Conservation (phyloP, 208 protist genomes). For the Endotrypanum monterogeii region DNA sequence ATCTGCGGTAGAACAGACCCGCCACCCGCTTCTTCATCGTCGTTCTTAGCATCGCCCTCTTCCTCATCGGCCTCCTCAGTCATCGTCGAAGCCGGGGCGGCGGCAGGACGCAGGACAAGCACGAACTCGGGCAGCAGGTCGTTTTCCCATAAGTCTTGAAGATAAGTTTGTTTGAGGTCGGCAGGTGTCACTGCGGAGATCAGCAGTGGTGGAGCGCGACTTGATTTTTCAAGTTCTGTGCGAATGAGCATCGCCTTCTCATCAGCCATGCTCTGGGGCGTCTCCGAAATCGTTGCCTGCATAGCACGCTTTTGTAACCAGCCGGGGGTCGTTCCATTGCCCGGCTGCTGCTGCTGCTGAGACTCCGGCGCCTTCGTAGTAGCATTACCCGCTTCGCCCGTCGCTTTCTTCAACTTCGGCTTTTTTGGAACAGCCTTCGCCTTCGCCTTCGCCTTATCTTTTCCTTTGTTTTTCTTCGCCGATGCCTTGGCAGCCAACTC, state of each 20-base stretch:
- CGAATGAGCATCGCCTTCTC: slow-evolving; percentile 39
- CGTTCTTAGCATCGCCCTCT: slow-evolving; percentile 10
- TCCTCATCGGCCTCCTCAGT: slow-evolving; percentile 27
- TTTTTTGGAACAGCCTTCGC: slow-evolving; percentile 39
- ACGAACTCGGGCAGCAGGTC: slow-evolving; percentile 29
- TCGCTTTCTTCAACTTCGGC: slow-evolving; percentile 30
- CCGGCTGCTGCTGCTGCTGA: slow-evolving; percentile 20
- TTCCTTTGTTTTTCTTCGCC: slow-evolving; percentile 50
- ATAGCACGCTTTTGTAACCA: slow-evolving; percentile 6
- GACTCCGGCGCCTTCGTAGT: neutral
- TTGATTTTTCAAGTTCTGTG: slow-evolving; percentile 31
- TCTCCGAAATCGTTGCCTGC: slow-evolving; percentile 21
- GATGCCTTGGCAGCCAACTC: slow-evolving; percentile 55
- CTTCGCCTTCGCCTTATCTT: slow-evolving; percentile 44
- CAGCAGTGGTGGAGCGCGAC: slow-evolving; percentile 53
- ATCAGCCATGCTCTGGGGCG: slow-evolving; percentile 28
- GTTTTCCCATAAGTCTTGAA: slow-evolving; percentile 18
- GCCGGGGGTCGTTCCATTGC: neutral
- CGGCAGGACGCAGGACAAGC: slow-evolving; percentile 11
- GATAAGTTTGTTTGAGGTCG: slow-evolving; percentile 6
- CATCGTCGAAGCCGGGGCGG: neutral
- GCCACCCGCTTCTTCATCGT: neutral
- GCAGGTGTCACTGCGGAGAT: slow-evolving; percentile 32
- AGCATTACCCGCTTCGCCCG: neutral
- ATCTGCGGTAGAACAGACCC: slow-evolving; percentile 18